Evolutionary conservation across 2,329 filamentous ascomycete species (phyloP).

Genomic region (Epichloe sp.): DNA sequence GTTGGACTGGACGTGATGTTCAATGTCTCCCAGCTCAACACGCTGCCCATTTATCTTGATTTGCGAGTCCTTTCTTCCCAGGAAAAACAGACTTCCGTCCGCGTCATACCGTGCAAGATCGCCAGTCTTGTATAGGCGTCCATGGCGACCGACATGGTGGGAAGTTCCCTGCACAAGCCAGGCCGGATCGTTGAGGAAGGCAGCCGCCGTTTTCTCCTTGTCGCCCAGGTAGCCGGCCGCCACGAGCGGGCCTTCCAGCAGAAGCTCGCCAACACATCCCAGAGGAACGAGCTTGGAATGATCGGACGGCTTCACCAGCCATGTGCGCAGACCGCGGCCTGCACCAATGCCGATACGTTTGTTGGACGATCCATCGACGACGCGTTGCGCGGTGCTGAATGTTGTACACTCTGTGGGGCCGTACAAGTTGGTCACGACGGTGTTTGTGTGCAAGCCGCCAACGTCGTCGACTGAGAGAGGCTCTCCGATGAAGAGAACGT

Average conservation of each 20-base stretch:
- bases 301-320: constrained; percentile 17
- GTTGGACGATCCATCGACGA: neutral
- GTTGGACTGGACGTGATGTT: constrained; percentile 5
- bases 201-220: constrained; percentile 27
- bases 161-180: constrained; percentile 19
- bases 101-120: constrained; percentile 15
- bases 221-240: constrained; percentile 35
- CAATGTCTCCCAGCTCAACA: constrained; percentile 26
- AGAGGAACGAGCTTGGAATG: constrained; percentile 13
- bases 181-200: constrained; percentile 29
- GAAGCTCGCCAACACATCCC: constrained; percentile 20
- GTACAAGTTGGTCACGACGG: constrained; percentile 8
- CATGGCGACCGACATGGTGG: constrained; percentile 20
- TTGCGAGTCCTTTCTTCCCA: constrained; percentile 29
- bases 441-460: neutral
- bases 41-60: constrained; percentile 40
- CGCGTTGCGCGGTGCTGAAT: constrained; percentile 3
- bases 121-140: constrained; percentile 24
- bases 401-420: constrained; percentile 11
- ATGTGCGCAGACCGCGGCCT: constrained; percentile 8
- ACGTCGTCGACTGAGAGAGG: constrained; percentile 17
- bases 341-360: neutral
- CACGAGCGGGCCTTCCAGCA: constrained; percentile 30
- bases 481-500: constrained; percentile 29
- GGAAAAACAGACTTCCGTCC: constrained; percentile 16